Evolutionary conservation across 176 grass and related monocot species (phyloP), one percentile per base, ranked within the genome.

Genomic region (Cenchrus americanus): DNA sequence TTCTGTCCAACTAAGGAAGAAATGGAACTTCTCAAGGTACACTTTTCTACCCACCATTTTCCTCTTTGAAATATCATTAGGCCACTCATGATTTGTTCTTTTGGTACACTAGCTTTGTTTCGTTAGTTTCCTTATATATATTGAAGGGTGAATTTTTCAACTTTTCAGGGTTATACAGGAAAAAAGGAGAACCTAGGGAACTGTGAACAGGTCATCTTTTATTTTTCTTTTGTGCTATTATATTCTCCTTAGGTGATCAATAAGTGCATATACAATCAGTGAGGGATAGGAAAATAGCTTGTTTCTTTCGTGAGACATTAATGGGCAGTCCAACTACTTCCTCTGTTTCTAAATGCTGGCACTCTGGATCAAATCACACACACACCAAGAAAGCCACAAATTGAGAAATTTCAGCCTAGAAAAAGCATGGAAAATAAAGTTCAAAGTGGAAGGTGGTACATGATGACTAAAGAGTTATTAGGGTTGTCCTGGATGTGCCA

Each of bases 1-100:
- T 95, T 95, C 59, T 98, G 96, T 73, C 96, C 96, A 75, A 95
- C 96, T 34, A 95, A 95, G 82, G 96, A 95, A 61, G 96, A 98
- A 87, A 89, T 95, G 85, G 91, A 93, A 76, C 57, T 90, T 41
- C 91, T 98, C 77, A 94, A 92, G 87, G 96, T 98, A 93, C 68
- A 87, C 72, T 64, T 79, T 64, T 41, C 47, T 53, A 63, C 30
- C 83, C 3, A 18, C 70, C 26, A 5, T 78, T 40, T 70, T 88
- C 48, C 21, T 47, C 55, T 75, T 87, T 83, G 59, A 86, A 87
- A 83, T 75, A 71, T n/a, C 62, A 83, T 84, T 80, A 50, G 23
- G 19, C 32, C 3, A 8, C 49, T 83, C 2, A 42, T 83, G 42
- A 42, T 62, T 78, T 14, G 22, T 83, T 21, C 52, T 54, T 54